phyloP scores from a whole-genome alignment of 192 early-diverging fungal genomes.

The Coemansia sp. region DNA sequence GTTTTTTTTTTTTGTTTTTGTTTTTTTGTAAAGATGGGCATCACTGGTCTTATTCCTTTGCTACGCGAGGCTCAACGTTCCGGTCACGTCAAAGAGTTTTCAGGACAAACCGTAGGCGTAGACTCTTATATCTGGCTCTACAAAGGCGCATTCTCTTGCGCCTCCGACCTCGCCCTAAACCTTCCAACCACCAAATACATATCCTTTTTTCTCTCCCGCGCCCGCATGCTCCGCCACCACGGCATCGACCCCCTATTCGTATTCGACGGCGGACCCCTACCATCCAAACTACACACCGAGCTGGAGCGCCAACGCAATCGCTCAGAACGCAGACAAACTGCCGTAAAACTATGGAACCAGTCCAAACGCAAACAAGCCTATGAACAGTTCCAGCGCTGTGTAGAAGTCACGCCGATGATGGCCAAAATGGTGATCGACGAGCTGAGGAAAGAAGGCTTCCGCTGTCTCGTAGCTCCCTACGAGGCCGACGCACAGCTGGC shows the following conservation, averaged over 20 bases:
- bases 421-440: constrained; percentile 71
- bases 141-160: constrained; percentile 83
- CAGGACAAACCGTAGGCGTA: constrained; percentile 75
- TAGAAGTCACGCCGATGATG: constrained; percentile 88
- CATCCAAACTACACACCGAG: constrained; percentile 81
- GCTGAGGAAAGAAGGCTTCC: constrained; percentile 64
- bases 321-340: constrained; percentile 60
- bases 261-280: constrained; percentile 92
- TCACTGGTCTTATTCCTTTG: constrained; percentile 80
- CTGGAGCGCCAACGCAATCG: constrained; percentile 59
- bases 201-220: constrained; percentile 74
- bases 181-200: constrained; percentile 82
- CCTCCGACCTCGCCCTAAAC: constrained; percentile 71
- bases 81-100: constrained; percentile 71
- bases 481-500: constrained; percentile 98
- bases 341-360: constrained; percentile 57
- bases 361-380: constrained; percentile 66
- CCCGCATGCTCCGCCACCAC: constrained; percentile 72
- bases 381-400: constrained; percentile 71
- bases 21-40: constrained; percentile 72
- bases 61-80: constrained; percentile 71
- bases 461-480: constrained; percentile 90
- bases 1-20: too few relatives aligned
- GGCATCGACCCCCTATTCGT: constrained; percentile 83
- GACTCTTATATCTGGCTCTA: constrained; percentile 98